These are phyloP conservation scores for Anastatica hierochuntica DNA, from an alignment of 345 rosid genomes.

Conservation along the genomic window DNA sequence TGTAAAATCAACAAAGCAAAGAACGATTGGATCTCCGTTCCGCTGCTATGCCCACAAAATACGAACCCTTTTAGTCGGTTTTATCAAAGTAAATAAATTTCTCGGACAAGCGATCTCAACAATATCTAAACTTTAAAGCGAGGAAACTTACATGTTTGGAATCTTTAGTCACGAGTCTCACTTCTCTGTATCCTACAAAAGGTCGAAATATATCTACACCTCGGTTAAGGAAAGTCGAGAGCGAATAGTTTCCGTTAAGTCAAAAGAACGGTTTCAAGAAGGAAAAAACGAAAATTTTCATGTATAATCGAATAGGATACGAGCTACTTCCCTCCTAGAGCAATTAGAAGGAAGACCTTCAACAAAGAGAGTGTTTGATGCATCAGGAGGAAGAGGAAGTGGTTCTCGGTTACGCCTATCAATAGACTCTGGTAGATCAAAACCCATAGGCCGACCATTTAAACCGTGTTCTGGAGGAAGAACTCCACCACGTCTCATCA, in stretches of 20 bases:
- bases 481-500: slow-evolving; percentile 35
- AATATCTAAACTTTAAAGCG: neutral
- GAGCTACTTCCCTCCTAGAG: slow-evolving; percentile 78
- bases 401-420: slow-evolving; percentile 47
- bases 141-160: slow-evolving; percentile 49
- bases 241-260: neutral
- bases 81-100: neutral
- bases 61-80: neutral
- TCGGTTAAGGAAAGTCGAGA: slow-evolving; percentile 29
- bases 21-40: slow-evolving; percentile 70
- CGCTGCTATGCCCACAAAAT: slow-evolving; percentile 46
- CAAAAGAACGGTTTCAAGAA: slow-evolving; percentile 6
- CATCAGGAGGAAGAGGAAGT: slow-evolving; percentile 71
- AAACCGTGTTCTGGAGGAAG: slow-evolving; percentile 32
- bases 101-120: neutral
- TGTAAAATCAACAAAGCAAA: slow-evolving; percentile 80
- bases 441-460: slow-evolving; percentile 45
- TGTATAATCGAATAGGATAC: slow-evolving; percentile 42
- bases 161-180: slow-evolving; percentile 79
- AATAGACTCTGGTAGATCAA: slow-evolving; percentile 31
- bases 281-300: neutral
- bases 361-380: slow-evolving; percentile 68
- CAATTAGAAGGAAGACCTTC: slow-evolving; percentile 84
- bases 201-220: slow-evolving; percentile 78
- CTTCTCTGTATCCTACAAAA: slow-evolving; percentile 85